A percentile compares a stretch with the other conserved stretches of the same genome.
Evolutionary conservation across 108 stramenopile genomes (phyloP).

Genomic region (Schizochytrium sp.): DNA sequence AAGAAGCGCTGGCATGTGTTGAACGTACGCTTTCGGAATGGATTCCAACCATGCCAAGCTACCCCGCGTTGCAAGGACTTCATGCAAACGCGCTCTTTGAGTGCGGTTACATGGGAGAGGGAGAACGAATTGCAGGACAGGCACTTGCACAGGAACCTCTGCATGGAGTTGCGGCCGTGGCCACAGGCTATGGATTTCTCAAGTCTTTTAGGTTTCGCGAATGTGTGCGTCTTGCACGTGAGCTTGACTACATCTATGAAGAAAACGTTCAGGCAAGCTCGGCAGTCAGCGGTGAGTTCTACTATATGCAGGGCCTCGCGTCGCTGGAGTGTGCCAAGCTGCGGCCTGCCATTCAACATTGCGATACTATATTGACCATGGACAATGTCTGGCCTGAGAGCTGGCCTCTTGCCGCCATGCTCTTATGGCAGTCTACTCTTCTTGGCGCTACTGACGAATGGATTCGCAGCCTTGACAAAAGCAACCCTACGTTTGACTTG

Average conservation of each 20-base stretch:
- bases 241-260: neutral
- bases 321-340: neutral
- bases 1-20: neutral
- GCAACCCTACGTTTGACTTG: neutral
- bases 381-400: neutral
- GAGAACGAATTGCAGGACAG: neutral
- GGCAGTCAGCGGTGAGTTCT: conserved; percentile 1
- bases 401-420: neutral
- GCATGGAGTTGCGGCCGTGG: neutral
- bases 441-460: neutral
- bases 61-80: neutral
- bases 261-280: neutral
- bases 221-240: neutral
- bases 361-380: neutral
- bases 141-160: neutral
- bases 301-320: neutral
- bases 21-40: conserved; percentile 15
- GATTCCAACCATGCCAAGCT: neutral
- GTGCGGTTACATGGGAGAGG: neutral
- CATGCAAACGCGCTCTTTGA: conserved; percentile 24
- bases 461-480: neutral
- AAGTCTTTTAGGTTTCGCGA: neutral
- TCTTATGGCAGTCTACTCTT: neutral
- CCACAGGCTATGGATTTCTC: neutral
- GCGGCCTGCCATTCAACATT: neutral